phyloP scores from a whole-genome alignment of 2,329 filamentous ascomycete genomes.

The Plenodomus tracheiphilus region DNA sequence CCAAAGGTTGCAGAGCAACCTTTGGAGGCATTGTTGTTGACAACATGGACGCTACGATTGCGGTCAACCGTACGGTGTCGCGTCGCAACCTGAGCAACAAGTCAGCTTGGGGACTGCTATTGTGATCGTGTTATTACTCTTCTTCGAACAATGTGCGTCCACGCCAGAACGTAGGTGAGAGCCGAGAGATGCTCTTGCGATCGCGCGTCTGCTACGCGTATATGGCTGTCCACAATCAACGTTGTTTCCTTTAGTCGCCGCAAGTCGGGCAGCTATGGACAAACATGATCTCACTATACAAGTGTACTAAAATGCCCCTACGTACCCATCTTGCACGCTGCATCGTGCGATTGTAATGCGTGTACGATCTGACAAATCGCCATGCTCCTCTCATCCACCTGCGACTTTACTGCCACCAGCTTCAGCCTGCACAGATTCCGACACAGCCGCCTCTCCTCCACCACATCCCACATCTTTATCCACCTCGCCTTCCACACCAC shows the following conservation, averaged over 20 bases:
- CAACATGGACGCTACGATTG: too few species aligned
- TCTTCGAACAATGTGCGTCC: too few species aligned
- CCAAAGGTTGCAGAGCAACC: too few species aligned
- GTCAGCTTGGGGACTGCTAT: background rate
- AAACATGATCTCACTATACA: background rate
- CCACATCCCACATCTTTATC: constrained; percentile 7
- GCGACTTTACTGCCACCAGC: background rate
- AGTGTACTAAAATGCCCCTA: background rate
- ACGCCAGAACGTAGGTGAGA: too few species aligned
- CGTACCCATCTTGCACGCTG: background rate
- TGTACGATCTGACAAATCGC: background rate
- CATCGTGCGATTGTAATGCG: background rate
- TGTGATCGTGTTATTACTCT: too few species aligned
- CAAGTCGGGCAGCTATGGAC: background rate
- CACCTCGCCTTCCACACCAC: constrained; percentile 23
- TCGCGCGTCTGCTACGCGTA: too few species aligned
- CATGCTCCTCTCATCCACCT: background rate
- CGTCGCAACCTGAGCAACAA: too few species aligned
- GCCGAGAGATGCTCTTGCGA: too few species aligned
- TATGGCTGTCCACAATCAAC: too few species aligned
- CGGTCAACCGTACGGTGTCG: too few species aligned
- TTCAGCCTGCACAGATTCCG: background rate
- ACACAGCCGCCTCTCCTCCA: constrained; percentile 8
- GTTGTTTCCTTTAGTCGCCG: too few species aligned
- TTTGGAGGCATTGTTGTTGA: too few species aligned